These are phyloP conservation scores for Aspergillus olivimuriae DNA, from an alignment of 495 filamentous ascomycete genomes.

Conservation along the genomic window DNA sequence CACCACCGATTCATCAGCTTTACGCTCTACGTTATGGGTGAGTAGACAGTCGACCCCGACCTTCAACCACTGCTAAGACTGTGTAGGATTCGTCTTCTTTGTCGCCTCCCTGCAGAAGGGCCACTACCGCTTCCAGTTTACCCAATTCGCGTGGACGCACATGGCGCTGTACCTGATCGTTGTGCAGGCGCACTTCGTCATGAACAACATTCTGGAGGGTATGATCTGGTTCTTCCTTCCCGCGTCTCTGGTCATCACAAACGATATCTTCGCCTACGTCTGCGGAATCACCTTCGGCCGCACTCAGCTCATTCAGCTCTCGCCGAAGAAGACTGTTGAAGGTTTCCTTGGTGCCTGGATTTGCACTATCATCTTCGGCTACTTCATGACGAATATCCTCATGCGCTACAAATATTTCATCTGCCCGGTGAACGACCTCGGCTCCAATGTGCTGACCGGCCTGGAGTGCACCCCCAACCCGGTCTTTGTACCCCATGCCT, in stretches of 20 bases:
- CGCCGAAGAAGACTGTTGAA: constrained; percentile 99
- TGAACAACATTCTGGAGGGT: constrained; percentile 99
- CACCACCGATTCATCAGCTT: constrained; percentile 99
- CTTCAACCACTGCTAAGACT: background rate
- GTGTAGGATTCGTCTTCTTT: constrained; percentile 93
- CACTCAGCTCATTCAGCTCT: constrained; percentile 95
- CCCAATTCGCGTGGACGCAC: constrained; percentile 98
- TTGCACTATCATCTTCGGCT: constrained; percentile 82
- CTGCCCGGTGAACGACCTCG: constrained; percentile 94
- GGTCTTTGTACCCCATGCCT: constrained; percentile 75
- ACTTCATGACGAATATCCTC: constrained; percentile 76
- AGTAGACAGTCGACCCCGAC: constrained; percentile 16
- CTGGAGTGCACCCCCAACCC: constrained; percentile 89
- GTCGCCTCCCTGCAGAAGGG: constrained; percentile 92
- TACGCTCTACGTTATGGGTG: constrained; percentile 93
- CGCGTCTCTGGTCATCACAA: constrained; percentile 90
- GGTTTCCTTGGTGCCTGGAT: constrained; percentile 97
- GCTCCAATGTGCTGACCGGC: constrained; percentile 86
- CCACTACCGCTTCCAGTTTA: constrained; percentile 97
- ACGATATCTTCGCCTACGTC: constrained; percentile 98
- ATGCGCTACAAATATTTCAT: constrained; percentile 97
- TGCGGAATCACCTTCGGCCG: constrained; percentile 95
- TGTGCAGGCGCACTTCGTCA: constrained; percentile 97
- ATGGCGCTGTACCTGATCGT: constrained; percentile 98
- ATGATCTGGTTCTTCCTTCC: constrained; percentile 99